A percentile compares a stretch with the other conserved stretches of the same genome.
Evolutionary conservation across 805 yeast genomes (phyloP).

Genomic region (Cyberlindnera lachancei): DNA sequence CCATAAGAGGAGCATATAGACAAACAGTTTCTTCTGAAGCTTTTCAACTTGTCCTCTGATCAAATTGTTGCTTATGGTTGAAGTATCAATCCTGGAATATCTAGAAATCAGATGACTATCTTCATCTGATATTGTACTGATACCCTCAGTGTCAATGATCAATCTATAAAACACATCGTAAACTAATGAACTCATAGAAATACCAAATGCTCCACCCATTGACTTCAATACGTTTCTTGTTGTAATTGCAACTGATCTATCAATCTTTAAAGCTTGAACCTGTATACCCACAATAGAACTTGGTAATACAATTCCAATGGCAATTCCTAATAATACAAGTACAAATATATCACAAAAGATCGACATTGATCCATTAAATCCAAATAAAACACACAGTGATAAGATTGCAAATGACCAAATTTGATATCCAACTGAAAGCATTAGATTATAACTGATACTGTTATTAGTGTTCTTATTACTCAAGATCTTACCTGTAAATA

Average conservation of each 20-base stretch:
- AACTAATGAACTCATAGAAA: too few species aligned
- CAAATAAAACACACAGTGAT: conserved; percentile 30
- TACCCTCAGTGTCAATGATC: too few species aligned
- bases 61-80: too few species aligned
- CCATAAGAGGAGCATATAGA: too few species aligned
- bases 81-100: too few species aligned
- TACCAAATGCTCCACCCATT: conserved; percentile 57
- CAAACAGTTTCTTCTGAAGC: too few species aligned
- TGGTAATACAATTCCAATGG: conserved; percentile 29
- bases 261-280: conserved; percentile 41
- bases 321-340: conserved; percentile 31
- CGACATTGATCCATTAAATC: conserved; percentile 24
- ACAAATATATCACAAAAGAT: conserved; percentile 22
- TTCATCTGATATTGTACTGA: too few species aligned
- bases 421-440: conserved; percentile 34
- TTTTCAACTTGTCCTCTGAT: too few species aligned
- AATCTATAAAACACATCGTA: too few species aligned
- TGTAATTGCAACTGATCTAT: conserved; percentile 51
- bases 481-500: conserved; percentile 38
- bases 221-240: conserved; percentile 49
- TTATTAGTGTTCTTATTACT: too few species aligned
- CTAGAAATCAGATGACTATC: too few species aligned
- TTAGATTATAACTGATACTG: conserved; percentile 31
- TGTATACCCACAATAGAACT: conserved; percentile 39
- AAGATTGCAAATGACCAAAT: conserved; percentile 35